Base-by-base conservation (phyloP, 2,329 filamentous ascomycete species). In the Hirsutella thompsonii region DNA sequence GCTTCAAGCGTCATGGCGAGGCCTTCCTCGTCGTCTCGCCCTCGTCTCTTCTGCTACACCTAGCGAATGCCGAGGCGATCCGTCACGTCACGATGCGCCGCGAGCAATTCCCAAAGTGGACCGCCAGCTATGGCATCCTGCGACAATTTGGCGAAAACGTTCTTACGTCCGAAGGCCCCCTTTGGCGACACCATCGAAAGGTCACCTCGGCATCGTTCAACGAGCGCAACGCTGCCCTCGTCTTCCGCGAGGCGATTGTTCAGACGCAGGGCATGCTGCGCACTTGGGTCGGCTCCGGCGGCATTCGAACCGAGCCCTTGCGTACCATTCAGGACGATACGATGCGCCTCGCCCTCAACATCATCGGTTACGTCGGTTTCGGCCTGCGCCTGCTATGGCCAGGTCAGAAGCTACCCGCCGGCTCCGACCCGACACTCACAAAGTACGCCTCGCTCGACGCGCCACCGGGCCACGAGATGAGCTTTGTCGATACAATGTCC, bases 151-250 rank as follows among this genome's bases (percentile, higher is more conserved):
- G 84, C 29, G 69, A 76, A 42, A 90, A 85, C 54, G 70, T 89
- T 2, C 60, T 89, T 19, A 76, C 76, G 0, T 77, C 79, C 2
- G 83, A 89, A 56, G 83, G 83, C 1, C 55, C 65, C 1, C 60
- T 72, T 21, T 90, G 83, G 84, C 77, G 78, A 26, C 69, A 74
- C 59, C 83, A 90, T 56, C 74, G 83, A 46, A 86, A 83, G 59
- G 71, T 79, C 35, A 81, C 78, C 1, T 74, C 79, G 21, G 76
- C 82, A 1, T 76, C 76, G 4, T 89, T 90, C 58, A 85, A 81
- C 43, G 84, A 90, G 62, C 78, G 72, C 60, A 89, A 86, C 56
- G 80, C 84, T 42, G 67, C 70, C 13, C 56, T 83, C 20, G 77
- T 83, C 2, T 85, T 79, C 58, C 62, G 61, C 8, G 79, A 84